Conservation (phyloP, 495 filamentous ascomycete species). For the Bacidia rubella region DNA sequence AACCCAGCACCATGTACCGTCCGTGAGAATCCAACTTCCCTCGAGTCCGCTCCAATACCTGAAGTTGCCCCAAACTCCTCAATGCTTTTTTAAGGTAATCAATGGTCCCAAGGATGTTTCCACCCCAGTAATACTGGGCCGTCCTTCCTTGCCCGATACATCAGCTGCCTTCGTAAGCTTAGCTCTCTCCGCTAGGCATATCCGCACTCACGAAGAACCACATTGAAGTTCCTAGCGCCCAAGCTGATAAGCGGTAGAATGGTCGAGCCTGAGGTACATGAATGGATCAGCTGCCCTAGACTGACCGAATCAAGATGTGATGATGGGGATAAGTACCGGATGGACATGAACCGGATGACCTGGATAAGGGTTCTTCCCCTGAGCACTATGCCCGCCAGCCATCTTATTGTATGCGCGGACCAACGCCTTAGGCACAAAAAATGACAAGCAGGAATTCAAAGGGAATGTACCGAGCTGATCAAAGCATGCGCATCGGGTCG, state of each 20-base stretch:
- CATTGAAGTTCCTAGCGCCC: conserved; percentile 84
- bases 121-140: conserved; percentile 73
- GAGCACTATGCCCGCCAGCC: conserved; percentile 33
- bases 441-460: no score
- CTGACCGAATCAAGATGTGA: background rate
- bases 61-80: no score
- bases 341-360: conserved; percentile 60
- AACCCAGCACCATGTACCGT: no score
- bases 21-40: no score
- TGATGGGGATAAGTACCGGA: conserved; percentile 26
- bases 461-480: no score
- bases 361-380: conserved; percentile 25
- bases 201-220: conserved; percentile 81
- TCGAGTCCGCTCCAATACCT: no score
- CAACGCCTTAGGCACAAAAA: no score
- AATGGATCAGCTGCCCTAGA: background rate
- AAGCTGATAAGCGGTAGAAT: conserved; percentile 73
- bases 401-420: background rate
- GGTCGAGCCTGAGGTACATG: conserved; percentile 34
- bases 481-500: no score
- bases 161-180: conserved; percentile 41
- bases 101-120: conserved; percentile 99
- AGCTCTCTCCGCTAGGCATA: background rate
- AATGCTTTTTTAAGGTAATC: conserved; percentile 27
- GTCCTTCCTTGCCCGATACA: conserved; percentile 95